These are phyloP conservation scores for Fraxinus latifolia DNA, from an alignment of 305 asterid genomes.

Conservation along the genomic window DNA sequence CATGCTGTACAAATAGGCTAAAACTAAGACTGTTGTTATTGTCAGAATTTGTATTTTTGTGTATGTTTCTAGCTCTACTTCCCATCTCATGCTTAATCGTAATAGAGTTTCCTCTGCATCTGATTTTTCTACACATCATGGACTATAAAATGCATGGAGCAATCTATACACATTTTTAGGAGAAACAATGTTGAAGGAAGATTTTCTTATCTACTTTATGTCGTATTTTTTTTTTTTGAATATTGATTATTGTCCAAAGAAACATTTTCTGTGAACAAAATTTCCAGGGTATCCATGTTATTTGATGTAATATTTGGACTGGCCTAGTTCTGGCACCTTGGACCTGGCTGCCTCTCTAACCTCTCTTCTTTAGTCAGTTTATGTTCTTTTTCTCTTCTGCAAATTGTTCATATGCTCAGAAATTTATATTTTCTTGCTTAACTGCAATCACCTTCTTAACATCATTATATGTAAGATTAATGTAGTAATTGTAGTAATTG, in stretches of 20 bases:
- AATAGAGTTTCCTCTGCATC: neutral
- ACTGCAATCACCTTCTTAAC: neutral
- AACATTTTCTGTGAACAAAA: neutral
- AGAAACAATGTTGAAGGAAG: neutral
- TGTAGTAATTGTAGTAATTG: neutral
- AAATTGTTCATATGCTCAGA: neutral
- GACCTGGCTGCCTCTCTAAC: neutral
- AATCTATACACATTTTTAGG: neutral
- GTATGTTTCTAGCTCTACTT: neutral
- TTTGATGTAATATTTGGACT: neutral
- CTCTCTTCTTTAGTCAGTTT: neutral
- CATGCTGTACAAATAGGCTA: constrained; percentile 5
- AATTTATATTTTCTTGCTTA: neutral
- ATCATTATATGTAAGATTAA: neutral
- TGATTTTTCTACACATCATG: neutral
- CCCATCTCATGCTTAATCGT: neutral
- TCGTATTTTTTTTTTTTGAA: neutral
- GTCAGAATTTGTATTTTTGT: neutral
- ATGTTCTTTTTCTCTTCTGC: neutral
- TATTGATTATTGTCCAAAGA: neutral
- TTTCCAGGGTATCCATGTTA: neutral
- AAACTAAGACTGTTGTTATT: neutral
- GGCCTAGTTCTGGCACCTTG: neutral
- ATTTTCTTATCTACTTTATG: neutral
- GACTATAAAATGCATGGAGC: neutral